Conservation (phyloP, 2,329 filamentous ascomycete genomes). For the Leptosphaerulina australis region DNA sequence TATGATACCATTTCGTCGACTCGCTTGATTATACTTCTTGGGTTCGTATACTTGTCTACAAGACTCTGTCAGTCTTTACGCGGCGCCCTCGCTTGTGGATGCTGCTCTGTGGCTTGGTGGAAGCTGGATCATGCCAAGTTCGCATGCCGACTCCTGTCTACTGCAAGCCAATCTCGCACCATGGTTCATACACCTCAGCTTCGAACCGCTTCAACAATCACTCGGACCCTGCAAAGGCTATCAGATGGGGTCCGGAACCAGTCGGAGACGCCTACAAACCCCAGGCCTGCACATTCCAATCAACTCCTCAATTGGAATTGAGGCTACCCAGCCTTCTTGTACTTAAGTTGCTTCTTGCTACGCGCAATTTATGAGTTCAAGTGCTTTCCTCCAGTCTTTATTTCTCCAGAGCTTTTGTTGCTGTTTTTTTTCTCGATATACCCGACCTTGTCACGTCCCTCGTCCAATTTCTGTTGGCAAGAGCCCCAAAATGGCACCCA, state of each 20-base stretch:
- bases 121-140: slow-evolving; percentile 3
- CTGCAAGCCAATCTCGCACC: not conserved
- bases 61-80: not conserved
- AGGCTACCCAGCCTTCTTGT: not conserved
- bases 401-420: slow-evolving; percentile 19
- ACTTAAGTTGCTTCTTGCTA: slow-evolving; percentile 3
- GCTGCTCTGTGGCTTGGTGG: not conserved
- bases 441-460: slow-evolving; percentile 1
- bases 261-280: slow-evolving; percentile 9
- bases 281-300: not conserved
- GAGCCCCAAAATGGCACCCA: slow-evolving; percentile 17
- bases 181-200: slow-evolving; percentile 3
- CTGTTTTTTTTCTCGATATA: slow-evolving; percentile 17
- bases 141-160: not conserved
- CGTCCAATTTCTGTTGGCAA: not conserved
- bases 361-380: slow-evolving; percentile 17
- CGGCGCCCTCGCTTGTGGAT: slow-evolving; percentile 7
- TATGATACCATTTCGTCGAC: not conserved
- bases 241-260: not conserved
- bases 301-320: not conserved
- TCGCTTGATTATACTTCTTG: not conserved
- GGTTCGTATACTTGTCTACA: not conserved
- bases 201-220: not conserved
- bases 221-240: not conserved
- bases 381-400: slow-evolving; percentile 13